Conservation (phyloP, 2,329 filamentous ascomycete genomes). For the Aspergillus sp. region DNA sequence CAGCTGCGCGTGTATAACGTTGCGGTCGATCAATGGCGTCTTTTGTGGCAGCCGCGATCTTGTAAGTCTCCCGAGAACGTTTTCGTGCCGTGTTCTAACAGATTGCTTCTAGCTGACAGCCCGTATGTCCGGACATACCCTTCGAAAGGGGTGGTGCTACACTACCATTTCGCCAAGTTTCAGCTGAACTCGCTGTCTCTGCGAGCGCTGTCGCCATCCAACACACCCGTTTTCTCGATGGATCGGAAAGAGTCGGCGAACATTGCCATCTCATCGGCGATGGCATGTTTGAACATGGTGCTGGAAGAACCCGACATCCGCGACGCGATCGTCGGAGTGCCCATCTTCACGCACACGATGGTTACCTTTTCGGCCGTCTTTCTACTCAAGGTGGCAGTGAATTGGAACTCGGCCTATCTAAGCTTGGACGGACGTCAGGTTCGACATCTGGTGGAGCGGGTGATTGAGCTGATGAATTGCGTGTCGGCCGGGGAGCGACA, state of each 20-base stretch:
- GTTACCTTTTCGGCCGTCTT: constrained; percentile 48
- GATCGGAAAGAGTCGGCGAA: constrained; percentile 46
- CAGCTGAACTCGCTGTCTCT: constrained; percentile 49
- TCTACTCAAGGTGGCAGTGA: constrained; percentile 45
- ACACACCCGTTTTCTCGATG: constrained; percentile 43
- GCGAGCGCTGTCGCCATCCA: constrained; percentile 43
- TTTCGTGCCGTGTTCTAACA: constrained; percentile 6
- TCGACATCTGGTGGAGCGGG: constrained; percentile 38
- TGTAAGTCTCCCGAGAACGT: constrained; percentile 28
- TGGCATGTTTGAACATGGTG: constrained; percentile 47
- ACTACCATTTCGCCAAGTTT: constrained; percentile 55
- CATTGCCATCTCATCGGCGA: constrained; percentile 49
- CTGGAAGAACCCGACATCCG: constrained; percentile 50
- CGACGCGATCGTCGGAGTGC: constrained; percentile 49
- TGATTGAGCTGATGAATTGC: constrained; percentile 41
- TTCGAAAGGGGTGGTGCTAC: constrained; percentile 51
- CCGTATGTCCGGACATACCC: constrained; percentile 50
- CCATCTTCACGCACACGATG: constrained; percentile 47
- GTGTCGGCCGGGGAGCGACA: constrained; percentile 43
- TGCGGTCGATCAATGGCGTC: constrained; percentile 53
- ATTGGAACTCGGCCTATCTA: constrained; percentile 43
- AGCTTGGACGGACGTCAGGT: constrained; percentile 40
- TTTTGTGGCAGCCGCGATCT: constrained; percentile 48
- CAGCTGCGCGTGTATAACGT: constrained; percentile 49
- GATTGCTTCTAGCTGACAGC: constrained; percentile 35